phyloP scores from a whole-genome alignment of 1,284 basidiomycete genomes.

The Polyporus tsugae region DNA sequence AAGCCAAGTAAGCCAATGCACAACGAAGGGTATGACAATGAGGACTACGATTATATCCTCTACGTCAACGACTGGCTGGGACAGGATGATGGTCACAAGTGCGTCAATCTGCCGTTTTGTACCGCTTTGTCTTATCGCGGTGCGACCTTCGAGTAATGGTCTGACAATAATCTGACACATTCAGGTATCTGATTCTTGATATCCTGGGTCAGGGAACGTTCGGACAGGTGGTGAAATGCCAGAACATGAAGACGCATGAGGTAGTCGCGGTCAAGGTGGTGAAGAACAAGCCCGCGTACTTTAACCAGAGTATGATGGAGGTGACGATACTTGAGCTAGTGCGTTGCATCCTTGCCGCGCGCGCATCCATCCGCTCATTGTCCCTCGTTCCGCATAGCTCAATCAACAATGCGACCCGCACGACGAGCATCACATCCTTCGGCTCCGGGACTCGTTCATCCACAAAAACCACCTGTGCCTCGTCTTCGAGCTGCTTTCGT shows the following conservation, averaged over 20 bases:
- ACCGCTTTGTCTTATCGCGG: not conserved
- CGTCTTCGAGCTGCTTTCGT: slow-evolving; percentile 97
- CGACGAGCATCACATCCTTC: slow-evolving; percentile 97
- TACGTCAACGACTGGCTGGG: slow-evolving; percentile 97
- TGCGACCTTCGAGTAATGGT: not conserved
- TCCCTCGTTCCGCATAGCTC: slow-evolving; percentile 60
- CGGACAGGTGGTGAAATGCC: slow-evolving; percentile 99
- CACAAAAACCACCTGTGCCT: slow-evolving; percentile 97
- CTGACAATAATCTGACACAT: slow-evolving; percentile 11
- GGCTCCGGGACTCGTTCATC: slow-evolving; percentile 96
- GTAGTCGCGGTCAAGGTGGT: slow-evolving; percentile 99
- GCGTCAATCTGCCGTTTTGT: slow-evolving; percentile 44
- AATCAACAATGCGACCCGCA: slow-evolving; percentile 93
- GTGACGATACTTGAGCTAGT: slow-evolving; percentile 97
- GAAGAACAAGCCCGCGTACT: slow-evolving; percentile 99
- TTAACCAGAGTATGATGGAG: slow-evolving; percentile 99
- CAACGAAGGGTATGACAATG: slow-evolving; percentile 96
- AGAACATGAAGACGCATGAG: slow-evolving; percentile 99
- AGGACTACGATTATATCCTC: slow-evolving; percentile 97
- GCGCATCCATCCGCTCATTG: slow-evolving; percentile 1
- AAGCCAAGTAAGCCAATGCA: slow-evolving; percentile 94
- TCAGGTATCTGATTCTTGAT: slow-evolving; percentile 95
- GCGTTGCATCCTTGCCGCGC: slow-evolving; percentile 42
- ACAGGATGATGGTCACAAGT: slow-evolving; percentile 92
- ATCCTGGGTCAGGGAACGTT: slow-evolving; percentile 99